Percentiles rank a stretch among this genome's conserved stretches.
Conservation (phyloP, 345 rosid genomes). For the Jatropha curcas region DNA sequence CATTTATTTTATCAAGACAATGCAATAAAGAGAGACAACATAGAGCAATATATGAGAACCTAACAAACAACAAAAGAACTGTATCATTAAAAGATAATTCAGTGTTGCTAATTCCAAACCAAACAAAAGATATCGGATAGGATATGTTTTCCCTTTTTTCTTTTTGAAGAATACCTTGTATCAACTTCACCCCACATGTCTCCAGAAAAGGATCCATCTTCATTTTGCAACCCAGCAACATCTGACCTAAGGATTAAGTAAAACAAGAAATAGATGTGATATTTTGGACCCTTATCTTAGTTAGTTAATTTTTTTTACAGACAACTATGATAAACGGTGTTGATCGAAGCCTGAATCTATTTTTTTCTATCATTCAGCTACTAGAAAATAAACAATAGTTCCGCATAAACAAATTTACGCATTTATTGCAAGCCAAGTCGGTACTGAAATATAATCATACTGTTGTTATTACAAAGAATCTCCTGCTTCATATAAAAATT, state of each 20-base stretch:
- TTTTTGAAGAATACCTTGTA: constrained; percentile 48
- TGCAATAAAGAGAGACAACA: constrained; percentile 77
- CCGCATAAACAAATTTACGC: too few relatives aligned
- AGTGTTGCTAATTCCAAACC: too few relatives aligned
- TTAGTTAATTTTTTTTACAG: background rate
- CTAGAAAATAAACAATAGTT: too few relatives aligned
- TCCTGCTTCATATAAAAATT: background rate
- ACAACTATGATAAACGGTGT: background rate
- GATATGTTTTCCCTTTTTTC: too few relatives aligned
- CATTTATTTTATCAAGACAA: constrained; percentile 62
- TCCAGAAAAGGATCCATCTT: constrained; percentile 94
- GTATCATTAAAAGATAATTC: background rate
- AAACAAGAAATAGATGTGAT: constrained; percentile 14
- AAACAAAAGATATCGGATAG: too few relatives aligned
- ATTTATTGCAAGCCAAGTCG: too few relatives aligned
- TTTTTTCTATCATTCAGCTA: background rate
- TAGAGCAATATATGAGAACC: constrained; percentile 86
- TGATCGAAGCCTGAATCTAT: background rate
- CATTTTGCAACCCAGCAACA: constrained; percentile 76
- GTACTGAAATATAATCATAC: too few relatives aligned
- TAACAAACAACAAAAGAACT: constrained; percentile 23
- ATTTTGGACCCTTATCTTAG: background rate
- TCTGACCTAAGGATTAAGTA: constrained; percentile 48
- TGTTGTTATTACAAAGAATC: too few relatives aligned
- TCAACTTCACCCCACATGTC: constrained; percentile 98